Evolutionary conservation across 306 rosid species (phyloP), one percentile per base, ranked within the genome.

Genomic region (Quercus robur): DNA sequence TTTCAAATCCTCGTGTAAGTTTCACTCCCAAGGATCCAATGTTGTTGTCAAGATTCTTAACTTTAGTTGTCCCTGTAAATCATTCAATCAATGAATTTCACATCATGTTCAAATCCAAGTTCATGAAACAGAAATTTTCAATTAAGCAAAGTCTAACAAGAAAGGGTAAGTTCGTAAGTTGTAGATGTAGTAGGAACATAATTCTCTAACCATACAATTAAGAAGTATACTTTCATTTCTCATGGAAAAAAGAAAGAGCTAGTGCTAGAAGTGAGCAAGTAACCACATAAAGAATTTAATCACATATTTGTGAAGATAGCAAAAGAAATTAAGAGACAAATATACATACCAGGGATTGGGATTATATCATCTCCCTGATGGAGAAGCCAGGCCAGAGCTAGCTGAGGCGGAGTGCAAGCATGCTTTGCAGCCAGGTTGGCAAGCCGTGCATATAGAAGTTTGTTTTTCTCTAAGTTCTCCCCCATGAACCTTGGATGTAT

Each of bases 371-470:
- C 83, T 71, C 88, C 92, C 80, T 87, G 97, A 80, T 88, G 90
- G 20, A 92, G 86, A 84, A 90, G 87, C 94, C 94, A 90, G 15
- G 97, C 89, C 74, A 92, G 74, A 75, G 91, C 94, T 80, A 92
- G 73, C 75, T 92, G 91, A 67, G 94, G 83, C 75, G 90, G 89
- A 70, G 87, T 73, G 80, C 92, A 87, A 21, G 78, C 83, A 83
- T 86, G 87, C 71, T 84, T 87, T 26, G 80, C 78, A 80, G 93
- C 90, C 84, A 86, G 74, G 19, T 64, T 80, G 76, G 86, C 83
- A 70, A 90, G 72, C 51, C 84, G 77, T 73, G 77, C 66, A 49
- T 88, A 90, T 4, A 90, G 69, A 44, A 69, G 66, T 75, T 81
- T 88, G 87, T 92, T 92, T 86, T 83, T 87, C 74, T 90, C 91